These are phyloP conservation scores for Tylopilus orsonianus DNA, from an alignment of 1,284 basidiomycete genomes.

Conservation along the genomic window DNA sequence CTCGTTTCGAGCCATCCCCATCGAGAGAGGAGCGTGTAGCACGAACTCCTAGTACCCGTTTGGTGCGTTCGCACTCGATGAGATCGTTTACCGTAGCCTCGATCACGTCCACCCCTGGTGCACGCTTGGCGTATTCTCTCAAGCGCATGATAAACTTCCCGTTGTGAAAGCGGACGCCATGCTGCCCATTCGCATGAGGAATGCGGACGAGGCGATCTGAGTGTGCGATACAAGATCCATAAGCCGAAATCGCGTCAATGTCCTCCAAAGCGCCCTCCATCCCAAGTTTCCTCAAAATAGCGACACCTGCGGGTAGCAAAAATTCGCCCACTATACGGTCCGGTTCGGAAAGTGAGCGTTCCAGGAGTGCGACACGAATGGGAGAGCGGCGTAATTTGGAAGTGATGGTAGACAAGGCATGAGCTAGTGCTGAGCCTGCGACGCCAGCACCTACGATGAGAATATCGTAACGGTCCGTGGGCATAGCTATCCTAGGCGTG, in stretches of 20 bases:
- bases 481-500: too few species aligned
- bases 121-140: conserved; percentile 61
- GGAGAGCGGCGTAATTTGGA: too few species aligned
- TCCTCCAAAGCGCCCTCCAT: too few species aligned
- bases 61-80: conserved; percentile 55
- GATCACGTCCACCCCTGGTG: conserved; percentile 67
- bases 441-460: conserved; percentile 92
- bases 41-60: conserved; percentile 61
- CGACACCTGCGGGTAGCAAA: conserved; percentile 93
- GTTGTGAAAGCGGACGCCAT: conserved; percentile 90
- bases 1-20: conserved; percentile 34
- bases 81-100: conserved; percentile 84
- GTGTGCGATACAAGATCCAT: conserved; percentile 70
- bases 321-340: conserved; percentile 98
- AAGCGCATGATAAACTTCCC: conserved; percentile 88
- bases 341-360: conserved; percentile 88
- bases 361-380: too few species aligned
- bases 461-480: too few species aligned
- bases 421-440: conserved; percentile 76
- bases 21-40: conserved; percentile 40
- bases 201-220: conserved; percentile 72
- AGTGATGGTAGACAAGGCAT: conserved; percentile 58
- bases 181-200: conserved; percentile 76
- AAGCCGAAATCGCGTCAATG: too few species aligned
- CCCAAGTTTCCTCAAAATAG: too few species aligned